Evolutionary conservation across 148 eudicot species (phyloP).

Genomic region (Pharnaceum exiguum): DNA sequence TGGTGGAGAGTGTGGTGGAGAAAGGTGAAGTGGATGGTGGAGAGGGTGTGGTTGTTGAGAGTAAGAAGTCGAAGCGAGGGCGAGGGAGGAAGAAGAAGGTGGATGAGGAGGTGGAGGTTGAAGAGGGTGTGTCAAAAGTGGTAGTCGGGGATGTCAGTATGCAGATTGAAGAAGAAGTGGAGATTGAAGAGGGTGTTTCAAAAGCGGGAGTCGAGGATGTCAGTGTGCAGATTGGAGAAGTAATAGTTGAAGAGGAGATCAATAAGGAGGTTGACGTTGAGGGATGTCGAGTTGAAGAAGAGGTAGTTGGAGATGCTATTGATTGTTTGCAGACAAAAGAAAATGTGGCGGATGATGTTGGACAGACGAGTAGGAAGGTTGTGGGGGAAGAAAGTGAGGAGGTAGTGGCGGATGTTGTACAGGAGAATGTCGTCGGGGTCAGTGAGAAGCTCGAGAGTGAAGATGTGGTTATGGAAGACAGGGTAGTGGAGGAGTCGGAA

Average conservation of each 20-base stretch:
- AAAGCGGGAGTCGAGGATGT: too few species aligned
- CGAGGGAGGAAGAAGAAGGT: slow-evolving; percentile 29
- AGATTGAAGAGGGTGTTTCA: background rate
- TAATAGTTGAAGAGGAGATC: too few species aligned
- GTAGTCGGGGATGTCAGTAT: background rate
- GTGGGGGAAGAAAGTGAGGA: background rate
- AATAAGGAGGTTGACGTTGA: too few species aligned
- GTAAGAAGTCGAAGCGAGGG: slow-evolving; percentile 21
- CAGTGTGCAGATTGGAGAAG: too few species aligned
- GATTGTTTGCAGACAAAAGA: slow-evolving; percentile 3
- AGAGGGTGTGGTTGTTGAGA: slow-evolving; percentile 18
- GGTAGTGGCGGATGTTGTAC: background rate
- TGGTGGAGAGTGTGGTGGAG: slow-evolving; percentile 3
- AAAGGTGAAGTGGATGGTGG: slow-evolving; percentile 9
- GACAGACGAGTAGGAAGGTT: background rate
- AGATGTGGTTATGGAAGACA: background rate
- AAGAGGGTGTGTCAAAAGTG: slow-evolving; percentile 10
- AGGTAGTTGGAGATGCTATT: background rate
- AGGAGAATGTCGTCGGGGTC: background rate
- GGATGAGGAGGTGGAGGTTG: slow-evolving; percentile 8
- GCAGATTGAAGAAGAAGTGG: background rate
- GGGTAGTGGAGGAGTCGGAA: background rate
- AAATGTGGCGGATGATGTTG: background rate
- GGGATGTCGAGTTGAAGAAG: too few species aligned
- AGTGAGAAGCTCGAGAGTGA: too few species aligned